These are phyloP conservation scores for Pseudogymnoascus destructans DNA, from an alignment of 2,329 filamentous ascomycete genomes.

Conservation along the genomic window DNA sequence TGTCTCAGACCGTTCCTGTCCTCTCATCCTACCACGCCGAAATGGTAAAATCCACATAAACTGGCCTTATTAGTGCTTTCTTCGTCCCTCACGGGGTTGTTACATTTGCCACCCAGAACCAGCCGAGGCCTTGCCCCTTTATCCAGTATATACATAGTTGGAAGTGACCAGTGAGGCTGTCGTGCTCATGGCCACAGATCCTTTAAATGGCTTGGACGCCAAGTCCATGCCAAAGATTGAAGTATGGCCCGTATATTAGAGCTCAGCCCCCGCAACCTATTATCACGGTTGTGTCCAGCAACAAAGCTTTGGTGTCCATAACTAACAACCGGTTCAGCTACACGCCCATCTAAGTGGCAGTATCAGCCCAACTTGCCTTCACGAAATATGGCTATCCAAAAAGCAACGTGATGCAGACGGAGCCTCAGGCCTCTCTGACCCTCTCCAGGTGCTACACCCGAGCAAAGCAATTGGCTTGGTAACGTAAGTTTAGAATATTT, in stretches of 20 bases:
- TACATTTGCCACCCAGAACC: background rate
- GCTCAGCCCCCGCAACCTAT: background rate
- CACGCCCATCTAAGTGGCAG: conserved; percentile 73
- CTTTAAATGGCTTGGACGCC: conserved; percentile 25
- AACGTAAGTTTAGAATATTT: conserved; percentile 35
- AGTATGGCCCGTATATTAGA: conserved; percentile 26
- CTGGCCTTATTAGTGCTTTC: background rate
- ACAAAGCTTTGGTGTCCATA: conserved; percentile 12
- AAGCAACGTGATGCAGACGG: conserved; percentile 37
- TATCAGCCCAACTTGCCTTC: conserved; percentile 58
- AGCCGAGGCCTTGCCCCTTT: background rate
- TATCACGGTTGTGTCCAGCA: background rate
- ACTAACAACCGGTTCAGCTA: conserved; percentile 36
- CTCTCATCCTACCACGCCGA: background rate
- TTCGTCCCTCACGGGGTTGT: background rate
- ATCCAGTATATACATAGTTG: background rate
- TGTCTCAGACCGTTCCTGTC: background rate
- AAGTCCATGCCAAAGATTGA: conserved; percentile 42
- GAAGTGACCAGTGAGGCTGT: background rate
- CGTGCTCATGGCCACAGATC: background rate
- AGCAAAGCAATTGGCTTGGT: conserved; percentile 60
- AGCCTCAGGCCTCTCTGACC: conserved; percentile 44
- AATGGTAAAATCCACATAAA: background rate
- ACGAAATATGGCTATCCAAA: conserved; percentile 58
- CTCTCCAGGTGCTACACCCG: conserved; percentile 52